These are phyloP conservation scores for Lycium ferocissimum DNA, from an alignment of 257 asterid genomes.

Conservation along the genomic window DNA sequence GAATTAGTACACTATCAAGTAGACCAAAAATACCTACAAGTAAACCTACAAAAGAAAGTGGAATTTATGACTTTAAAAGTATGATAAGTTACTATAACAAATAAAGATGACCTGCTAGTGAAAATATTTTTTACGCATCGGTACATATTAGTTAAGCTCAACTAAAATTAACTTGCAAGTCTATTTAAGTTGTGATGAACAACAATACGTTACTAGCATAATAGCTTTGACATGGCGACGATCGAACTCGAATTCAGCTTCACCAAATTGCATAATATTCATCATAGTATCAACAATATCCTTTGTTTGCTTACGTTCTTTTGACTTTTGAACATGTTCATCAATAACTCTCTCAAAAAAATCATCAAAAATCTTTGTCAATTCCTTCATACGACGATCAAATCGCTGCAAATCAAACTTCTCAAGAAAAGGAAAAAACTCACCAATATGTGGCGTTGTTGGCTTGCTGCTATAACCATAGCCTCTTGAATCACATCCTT, in stretches of 20 bases:
- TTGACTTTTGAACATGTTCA: conserved; percentile 13
- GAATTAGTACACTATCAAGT: too few species aligned
- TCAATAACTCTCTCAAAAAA: conserved; percentile 26
- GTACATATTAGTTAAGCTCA: background rate
- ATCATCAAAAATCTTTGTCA: conserved; percentile 21
- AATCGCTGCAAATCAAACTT: conserved; percentile 37
- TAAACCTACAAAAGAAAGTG: too few species aligned
- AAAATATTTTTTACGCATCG: too few species aligned
- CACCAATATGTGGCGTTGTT: conserved; percentile 31
- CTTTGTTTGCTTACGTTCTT: background rate
- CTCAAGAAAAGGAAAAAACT: conserved; percentile 31
- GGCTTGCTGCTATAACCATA: background rate
- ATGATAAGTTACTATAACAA: background rate
- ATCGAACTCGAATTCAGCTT: conserved; percentile 32
- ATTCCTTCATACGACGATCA: conserved; percentile 11
- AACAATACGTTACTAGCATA: conserved; percentile 16
- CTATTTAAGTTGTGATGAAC: background rate
- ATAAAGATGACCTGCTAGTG: background rate
- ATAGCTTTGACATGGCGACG: background rate
- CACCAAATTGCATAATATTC: conserved; percentile 30
- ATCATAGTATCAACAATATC: conserved; percentile 32
- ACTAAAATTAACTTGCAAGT: background rate
- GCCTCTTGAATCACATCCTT: background rate
- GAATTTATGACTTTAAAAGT: too few species aligned
- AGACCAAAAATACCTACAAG: too few species aligned